phyloP scores from a whole-genome alignment of 2,329 filamentous ascomycete genomes.

The Emmonsiellopsis sp. region DNA sequence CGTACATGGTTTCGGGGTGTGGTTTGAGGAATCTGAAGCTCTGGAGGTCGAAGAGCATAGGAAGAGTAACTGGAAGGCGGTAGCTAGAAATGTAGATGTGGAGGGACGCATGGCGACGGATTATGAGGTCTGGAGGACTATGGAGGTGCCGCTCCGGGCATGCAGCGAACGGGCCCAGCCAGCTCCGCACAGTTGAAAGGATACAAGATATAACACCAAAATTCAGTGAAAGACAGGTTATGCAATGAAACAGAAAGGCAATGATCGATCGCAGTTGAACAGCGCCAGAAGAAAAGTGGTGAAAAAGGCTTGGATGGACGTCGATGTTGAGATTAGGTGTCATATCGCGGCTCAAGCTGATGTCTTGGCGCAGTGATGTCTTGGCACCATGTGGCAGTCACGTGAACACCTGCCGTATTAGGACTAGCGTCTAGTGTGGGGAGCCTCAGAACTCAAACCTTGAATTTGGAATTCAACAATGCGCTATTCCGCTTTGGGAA shows the following conservation, averaged over 20 bases:
- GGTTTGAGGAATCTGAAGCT: constrained; percentile 32
- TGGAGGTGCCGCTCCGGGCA: not conserved
- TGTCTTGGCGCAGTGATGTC: not conserved
- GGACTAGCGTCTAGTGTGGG: too few species aligned
- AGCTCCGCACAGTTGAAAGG: not conserved
- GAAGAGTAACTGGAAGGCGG: constrained; percentile 23
- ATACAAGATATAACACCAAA: not conserved
- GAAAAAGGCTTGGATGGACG: not conserved
- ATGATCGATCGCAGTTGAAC: not conserved
- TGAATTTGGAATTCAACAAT: too few species aligned
- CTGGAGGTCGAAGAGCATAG: constrained; percentile 21
- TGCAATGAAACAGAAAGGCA: not conserved
- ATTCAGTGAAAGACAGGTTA: not conserved
- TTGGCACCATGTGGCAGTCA: not conserved
- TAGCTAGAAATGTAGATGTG: constrained; percentile 17
- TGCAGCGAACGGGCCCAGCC: not conserved
- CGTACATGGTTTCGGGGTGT: constrained; percentile 47
- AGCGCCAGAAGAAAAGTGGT: not conserved
- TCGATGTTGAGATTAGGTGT: not conserved
- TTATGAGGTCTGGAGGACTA: not conserved
- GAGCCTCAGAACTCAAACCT: too few species aligned
- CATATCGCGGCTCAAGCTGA: not conserved
- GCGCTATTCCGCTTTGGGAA: not conserved
- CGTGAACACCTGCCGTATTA: too few species aligned
- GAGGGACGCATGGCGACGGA: constrained; percentile 26